These are phyloP conservation scores for Xylariales sp. DNA, from an alignment of 2,329 filamentous ascomycete species.

Conservation along the genomic window DNA sequence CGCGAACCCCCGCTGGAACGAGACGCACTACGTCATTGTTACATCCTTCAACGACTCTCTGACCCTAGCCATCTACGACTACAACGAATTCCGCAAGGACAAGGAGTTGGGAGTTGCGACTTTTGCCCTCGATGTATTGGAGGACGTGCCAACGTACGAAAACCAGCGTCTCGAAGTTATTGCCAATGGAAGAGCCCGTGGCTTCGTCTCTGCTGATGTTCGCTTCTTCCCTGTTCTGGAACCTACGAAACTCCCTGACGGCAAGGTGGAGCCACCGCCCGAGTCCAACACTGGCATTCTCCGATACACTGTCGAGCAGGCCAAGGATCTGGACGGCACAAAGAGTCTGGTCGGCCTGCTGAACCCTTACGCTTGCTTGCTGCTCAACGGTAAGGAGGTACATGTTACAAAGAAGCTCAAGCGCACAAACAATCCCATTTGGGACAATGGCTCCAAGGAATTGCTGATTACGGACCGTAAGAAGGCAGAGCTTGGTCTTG, in stretches of 20 bases:
- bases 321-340: slow-evolving; percentile 88
- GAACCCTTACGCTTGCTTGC: slow-evolving; percentile 83
- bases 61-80: slow-evolving; percentile 83
- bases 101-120: slow-evolving; percentile 88
- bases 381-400: slow-evolving; percentile 89
- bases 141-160: slow-evolving; percentile 73
- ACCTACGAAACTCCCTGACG: slow-evolving; percentile 66
- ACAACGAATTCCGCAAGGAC: slow-evolving; percentile 93
- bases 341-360: slow-evolving; percentile 90
- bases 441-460: slow-evolving; percentile 89
- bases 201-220: slow-evolving; percentile 74
- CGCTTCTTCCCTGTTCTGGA: slow-evolving; percentile 94
- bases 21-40: slow-evolving; percentile 93
- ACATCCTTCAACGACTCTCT: slow-evolving; percentile 86
- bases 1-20: slow-evolving; percentile 87
- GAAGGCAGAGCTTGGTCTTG: slow-evolving; percentile 82
- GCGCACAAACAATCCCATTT: slow-evolving; percentile 95
- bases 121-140: slow-evolving; percentile 78
- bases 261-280: slow-evolving; percentile 73
- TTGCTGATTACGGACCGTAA: slow-evolving; percentile 92
- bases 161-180: slow-evolving; percentile 82
- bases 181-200: slow-evolving; percentile 78
- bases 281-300: slow-evolving; percentile 92
- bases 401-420: slow-evolving; percentile 90
- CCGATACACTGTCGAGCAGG: slow-evolving; percentile 89